These are phyloP conservation scores for Lecanosticta acicola DNA, from an alignment of 2,329 filamentous ascomycete genomes.

Conservation along the genomic window DNA sequence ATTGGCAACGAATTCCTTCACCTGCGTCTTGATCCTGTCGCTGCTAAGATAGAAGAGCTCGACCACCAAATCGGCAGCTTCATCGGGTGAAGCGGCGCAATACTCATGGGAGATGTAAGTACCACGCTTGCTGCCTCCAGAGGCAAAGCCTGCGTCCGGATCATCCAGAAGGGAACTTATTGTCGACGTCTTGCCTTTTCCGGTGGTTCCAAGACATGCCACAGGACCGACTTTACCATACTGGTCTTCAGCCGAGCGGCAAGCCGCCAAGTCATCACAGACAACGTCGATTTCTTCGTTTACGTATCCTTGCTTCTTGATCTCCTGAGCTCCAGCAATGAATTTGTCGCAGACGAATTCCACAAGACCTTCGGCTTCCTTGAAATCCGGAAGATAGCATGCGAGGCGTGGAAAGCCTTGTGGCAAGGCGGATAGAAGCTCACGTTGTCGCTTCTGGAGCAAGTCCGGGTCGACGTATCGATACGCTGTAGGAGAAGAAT, in stretches of 20 bases:
- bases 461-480: not conserved
- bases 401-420: constrained; percentile 1
- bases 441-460: not conserved
- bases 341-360: not conserved
- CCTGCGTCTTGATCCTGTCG: not conserved
- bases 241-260: not conserved
- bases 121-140: constrained; percentile 9
- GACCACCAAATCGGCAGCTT: constrained; percentile 1
- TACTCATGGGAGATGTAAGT: constrained; percentile 12
- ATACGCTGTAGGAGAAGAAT: too few relatives aligned
- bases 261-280: not conserved
- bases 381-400: constrained; percentile 1
- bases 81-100: not conserved
- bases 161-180: constrained; percentile 9
- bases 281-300: constrained; percentile 6
- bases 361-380: constrained; percentile 2
- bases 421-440: not conserved
- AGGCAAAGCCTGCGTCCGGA: constrained; percentile 6
- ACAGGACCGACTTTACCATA: not conserved
- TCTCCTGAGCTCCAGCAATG: not conserved
- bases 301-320: constrained; percentile 4
- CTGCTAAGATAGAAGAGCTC: constrained; percentile 4
- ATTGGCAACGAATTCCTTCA: constrained; percentile 1
- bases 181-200: constrained; percentile 16
- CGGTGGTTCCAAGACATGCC: constrained; percentile 11